A percentile compares a stretch with the other conserved stretches of the same genome.
Conservation (phyloP, 192 early-diverging fungal species). For the Coemansia sp. region DNA sequence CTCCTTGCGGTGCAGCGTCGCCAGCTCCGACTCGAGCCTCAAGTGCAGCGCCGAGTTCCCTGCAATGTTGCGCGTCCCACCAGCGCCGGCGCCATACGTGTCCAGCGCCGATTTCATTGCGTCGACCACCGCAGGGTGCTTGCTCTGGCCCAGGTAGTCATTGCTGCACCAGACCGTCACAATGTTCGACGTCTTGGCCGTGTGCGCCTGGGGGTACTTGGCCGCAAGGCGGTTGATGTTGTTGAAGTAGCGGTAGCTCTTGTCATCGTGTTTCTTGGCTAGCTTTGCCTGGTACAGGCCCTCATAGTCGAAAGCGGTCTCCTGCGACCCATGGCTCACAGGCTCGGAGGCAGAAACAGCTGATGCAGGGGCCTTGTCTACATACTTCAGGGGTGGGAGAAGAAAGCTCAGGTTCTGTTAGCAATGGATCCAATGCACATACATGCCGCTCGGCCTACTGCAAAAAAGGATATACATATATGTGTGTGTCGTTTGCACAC, state of each 20-base stretch:
- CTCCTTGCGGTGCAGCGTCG: constrained; percentile 87
- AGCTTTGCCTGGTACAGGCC: constrained; percentile 78
- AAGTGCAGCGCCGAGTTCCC: constrained; percentile 97
- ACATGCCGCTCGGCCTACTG: not conserved
- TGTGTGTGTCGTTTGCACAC: too few relatives aligned
- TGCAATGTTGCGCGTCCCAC: constrained; percentile 98
- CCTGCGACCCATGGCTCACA: constrained; percentile 29
- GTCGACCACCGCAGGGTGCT: constrained; percentile 79
- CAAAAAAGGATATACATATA: too few relatives aligned
- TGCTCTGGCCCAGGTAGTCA: constrained; percentile 97
- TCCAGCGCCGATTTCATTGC: constrained; percentile 93
- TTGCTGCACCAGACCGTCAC: constrained; percentile 99
- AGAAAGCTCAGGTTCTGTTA: too few relatives aligned
- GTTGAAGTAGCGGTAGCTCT: constrained; percentile 99
- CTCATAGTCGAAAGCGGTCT: constrained; percentile 84
- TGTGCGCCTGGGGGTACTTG: constrained; percentile 92
- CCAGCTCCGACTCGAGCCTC: constrained; percentile 86
- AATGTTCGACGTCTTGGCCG: constrained; percentile 75
- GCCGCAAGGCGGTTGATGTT: constrained; percentile 98
- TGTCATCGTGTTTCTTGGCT: constrained; percentile 95
- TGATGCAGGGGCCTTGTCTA: constrained; percentile 4
- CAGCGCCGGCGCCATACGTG: constrained; percentile 97
- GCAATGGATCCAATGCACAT: not conserved
- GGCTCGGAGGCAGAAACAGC: constrained; percentile 7
- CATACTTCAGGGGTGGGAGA: not conserved